Evolutionary conservation across 345 rosid genomes (phyloP), one percentile per base, ranked within the genome.

Genomic region (Lepidium didymum): DNA sequence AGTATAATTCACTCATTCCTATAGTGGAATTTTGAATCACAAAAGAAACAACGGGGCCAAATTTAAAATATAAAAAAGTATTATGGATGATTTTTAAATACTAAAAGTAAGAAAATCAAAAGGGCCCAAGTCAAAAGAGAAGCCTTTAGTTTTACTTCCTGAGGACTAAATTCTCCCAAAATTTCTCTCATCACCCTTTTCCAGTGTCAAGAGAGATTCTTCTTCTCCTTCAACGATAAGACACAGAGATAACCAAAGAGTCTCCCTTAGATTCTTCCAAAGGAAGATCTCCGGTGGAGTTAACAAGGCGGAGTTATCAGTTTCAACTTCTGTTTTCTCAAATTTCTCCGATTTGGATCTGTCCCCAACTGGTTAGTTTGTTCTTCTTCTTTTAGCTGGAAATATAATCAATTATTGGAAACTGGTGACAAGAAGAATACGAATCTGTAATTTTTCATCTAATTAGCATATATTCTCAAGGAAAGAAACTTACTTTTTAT

Each of bases 151-250:
- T 49, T 66, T 64, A 62, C 69, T 43, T 61, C 29, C 46, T 45
- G 19, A 68, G 78, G 74, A 74, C 77, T 21, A 58, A 50, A 66
- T 33, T 73, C 33, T 14, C 37, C 7, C 38, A 1, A 55, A 64
- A 47, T 46, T 64, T 72, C 56, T 72, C 37, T 56, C 40, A 44
- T 55, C 57, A 47, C 63, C 56, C 40, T 55, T 2, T 29, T 12
- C 36, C 12, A 7, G 46, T 8, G 55, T 45, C 47, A 6, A 62
- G 18, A 43, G 37, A 70, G 35, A 40, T 14, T 14, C 40, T 10
- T 47, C 58, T 18, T 54, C 60, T n/a, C 55, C 67, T 51, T 31
- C 51, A 46, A 36, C 59, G 44, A 72, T 47, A 27, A 63, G 43
- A 64, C 56, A 55, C 13, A 53, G 55, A 27, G 16, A 5, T 29